These are phyloP conservation scores for Rauvolfia tetraphylla DNA, from an alignment of 257 asterid genomes.

Conservation along the genomic window DNA sequence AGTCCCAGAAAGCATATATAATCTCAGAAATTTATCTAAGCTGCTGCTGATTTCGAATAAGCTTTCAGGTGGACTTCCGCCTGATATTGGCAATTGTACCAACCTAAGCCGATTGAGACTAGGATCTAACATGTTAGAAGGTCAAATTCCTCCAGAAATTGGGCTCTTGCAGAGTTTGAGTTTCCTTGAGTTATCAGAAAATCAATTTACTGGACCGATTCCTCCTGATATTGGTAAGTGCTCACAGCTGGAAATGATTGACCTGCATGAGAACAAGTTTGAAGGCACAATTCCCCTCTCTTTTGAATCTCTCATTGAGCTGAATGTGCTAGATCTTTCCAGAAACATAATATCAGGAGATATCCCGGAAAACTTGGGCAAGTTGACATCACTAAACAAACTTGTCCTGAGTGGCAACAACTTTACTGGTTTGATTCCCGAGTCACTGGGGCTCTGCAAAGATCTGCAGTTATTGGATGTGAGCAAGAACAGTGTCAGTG, in stretches of 20 bases:
- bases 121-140: constrained; percentile 49
- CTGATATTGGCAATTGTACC: constrained; percentile 65
- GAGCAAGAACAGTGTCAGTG: constrained; percentile 44
- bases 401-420: constrained; percentile 50
- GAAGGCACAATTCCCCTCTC: constrained; percentile 57
- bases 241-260: constrained; percentile 55
- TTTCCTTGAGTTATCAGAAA: constrained; percentile 64
- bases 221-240: constrained; percentile 62
- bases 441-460: constrained; percentile 49
- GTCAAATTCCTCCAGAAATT: constrained; percentile 51
- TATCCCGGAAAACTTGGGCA: constrained; percentile 52
- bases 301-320: constrained; percentile 40
- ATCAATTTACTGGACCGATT: constrained; percentile 47
- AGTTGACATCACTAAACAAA: constrained; percentile 54
- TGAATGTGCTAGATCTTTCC: constrained; percentile 63
- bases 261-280: constrained; percentile 55
- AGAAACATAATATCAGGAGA: constrained; percentile 50
- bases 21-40: constrained; percentile 59
- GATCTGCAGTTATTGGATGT: constrained; percentile 66
- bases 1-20: constrained; percentile 47
- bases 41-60: constrained; percentile 55
- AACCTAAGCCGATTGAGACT: constrained; percentile 51
- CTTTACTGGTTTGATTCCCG: constrained; percentile 50
- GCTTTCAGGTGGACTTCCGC: constrained; percentile 55
- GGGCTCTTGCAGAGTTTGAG: constrained; percentile 39